Evolutionary conservation across 1,139 yeast species (phyloP), one percentile per base, ranked within the genome.

Genomic region (Candida glucosophila): DNA sequence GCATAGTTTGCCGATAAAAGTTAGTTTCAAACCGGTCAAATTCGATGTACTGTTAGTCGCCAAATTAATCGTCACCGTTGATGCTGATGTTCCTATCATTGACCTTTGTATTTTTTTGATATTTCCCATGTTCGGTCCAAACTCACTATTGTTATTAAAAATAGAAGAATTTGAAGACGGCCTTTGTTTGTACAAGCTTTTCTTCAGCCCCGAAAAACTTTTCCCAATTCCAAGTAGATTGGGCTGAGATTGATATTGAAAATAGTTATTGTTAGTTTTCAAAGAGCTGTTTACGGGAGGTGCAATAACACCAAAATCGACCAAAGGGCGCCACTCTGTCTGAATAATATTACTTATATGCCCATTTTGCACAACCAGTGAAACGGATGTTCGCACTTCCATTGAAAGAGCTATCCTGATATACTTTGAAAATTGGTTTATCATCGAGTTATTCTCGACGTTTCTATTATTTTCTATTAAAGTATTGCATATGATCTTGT

Each of bases 1-100:
- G 22, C 67, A 57, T 10, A 79, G 66, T 9, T 73, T 70, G 1
- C 93, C 93, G 4, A 67, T 58, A 33, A 81, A 76, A 6, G 80
- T 69, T 14, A 82, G 58, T 14, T 62, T 61, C 11, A 81, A 49
- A 0, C 85, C 80, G 4, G 53, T 44, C 14, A 66, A 43, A 3
- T 58, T 37, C 3, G 67, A 49, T n/a, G n/a, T n/a, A 18, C 39
- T 42, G 25, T 44, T 51, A 10, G 56, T 47, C 7, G 63, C 48
- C 23, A 65, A 40, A 33, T 61, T 67, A 12, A 59, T 72, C 3
- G 65, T 63, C 15, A 66, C 59, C n/a, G n/a, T n/a, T 0, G 69
- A 47, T 1, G 74, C 64, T 4, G 60, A 42, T 1, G 68, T 49
- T n/a, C n/a, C n/a, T n/a, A n/a, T n/a, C n/a, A n/a, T n/a, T 11